Evolutionary conservation across 148 eudicot species (phyloP).

Genomic region (Polygonum aviculare): DNA sequence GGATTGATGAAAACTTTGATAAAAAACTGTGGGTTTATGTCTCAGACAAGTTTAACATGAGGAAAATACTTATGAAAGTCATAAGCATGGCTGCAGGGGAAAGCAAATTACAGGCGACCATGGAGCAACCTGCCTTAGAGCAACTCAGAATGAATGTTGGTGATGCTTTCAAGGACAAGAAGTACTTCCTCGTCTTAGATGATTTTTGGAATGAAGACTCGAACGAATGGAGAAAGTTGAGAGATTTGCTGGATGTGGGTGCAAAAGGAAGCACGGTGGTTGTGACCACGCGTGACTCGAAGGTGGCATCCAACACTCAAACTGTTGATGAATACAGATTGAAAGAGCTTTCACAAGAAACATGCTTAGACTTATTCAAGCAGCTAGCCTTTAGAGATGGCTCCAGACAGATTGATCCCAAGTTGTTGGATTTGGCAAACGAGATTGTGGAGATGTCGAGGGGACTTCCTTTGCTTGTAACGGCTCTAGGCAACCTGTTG

Average conservation of each 20-base stretch:
- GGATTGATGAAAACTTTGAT: neutral
- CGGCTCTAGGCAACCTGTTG: neutral
- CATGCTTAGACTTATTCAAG: constrained; percentile 1
- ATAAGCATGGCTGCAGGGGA: neutral
- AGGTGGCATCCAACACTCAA: neutral
- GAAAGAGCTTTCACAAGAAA: neutral
- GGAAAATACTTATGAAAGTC: neutral
- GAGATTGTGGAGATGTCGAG: neutral
- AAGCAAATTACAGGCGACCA: neutral
- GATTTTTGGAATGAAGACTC: constrained; percentile 12
- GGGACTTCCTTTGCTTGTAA: constrained; percentile 6
- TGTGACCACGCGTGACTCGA: neutral
- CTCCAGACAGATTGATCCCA: neutral
- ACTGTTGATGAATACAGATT: neutral
- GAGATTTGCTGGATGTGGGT: constrained; percentile 3
- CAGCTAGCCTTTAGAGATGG: neutral
- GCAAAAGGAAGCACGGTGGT: constrained; percentile 3
- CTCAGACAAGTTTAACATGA: constrained; percentile 8
- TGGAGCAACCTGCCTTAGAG: neutral
- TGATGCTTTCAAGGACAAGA: neutral
- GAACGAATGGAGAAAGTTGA: neutral
- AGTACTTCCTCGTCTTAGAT: constrained; percentile 12
- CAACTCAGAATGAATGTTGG: neutral
- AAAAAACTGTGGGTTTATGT: constrained; percentile 22
- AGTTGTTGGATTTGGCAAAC: neutral